phyloP scores from a whole-genome alignment of 768 basidiomycete species.

The Sporobolomyces roseus region DNA sequence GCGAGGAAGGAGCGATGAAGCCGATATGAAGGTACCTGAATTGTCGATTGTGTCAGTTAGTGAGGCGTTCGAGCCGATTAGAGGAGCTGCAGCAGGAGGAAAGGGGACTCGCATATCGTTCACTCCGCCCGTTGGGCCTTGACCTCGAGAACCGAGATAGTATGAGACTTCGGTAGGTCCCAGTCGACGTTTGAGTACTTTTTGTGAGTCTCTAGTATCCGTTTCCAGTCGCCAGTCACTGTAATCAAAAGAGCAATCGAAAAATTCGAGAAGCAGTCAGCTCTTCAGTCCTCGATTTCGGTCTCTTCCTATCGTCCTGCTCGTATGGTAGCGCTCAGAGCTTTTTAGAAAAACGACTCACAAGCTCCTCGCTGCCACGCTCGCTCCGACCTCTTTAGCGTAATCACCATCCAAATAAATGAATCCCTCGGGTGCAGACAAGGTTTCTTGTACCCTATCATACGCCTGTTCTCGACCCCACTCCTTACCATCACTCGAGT shows the following conservation, averaged over 20 bases:
- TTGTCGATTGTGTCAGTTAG: too few species aligned
- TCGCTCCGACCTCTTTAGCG: background rate
- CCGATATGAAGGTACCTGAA: constrained; percentile 75
- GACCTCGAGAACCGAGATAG: constrained; percentile 71
- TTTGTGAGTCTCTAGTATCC: background rate
- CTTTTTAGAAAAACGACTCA: constrained; percentile 1
- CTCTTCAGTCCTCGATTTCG: too few species aligned
- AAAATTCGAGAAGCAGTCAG: background rate
- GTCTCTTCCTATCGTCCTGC: background rate
- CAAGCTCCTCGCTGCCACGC: constrained; percentile 6
- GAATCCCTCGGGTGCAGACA: background rate
- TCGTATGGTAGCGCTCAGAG: too few species aligned
- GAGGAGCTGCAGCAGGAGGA: too few species aligned
- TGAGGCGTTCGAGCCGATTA: too few species aligned
- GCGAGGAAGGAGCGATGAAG: constrained; percentile 55
- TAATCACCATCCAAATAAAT: constrained; percentile 3
- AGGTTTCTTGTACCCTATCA: background rate
- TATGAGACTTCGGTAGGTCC: constrained; percentile 76
- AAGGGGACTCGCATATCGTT: constrained; percentile 69
- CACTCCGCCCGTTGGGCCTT: constrained; percentile 56
- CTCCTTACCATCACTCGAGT: background rate
- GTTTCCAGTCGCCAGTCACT: constrained; percentile 21
- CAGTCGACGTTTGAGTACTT: constrained; percentile 55
- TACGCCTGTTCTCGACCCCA: too few species aligned
- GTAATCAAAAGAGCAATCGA: background rate